These are phyloP conservation scores for Tetrahymena elliotti DNA, from an alignment of 73 alveolate species.

Conservation along the genomic window DNA sequence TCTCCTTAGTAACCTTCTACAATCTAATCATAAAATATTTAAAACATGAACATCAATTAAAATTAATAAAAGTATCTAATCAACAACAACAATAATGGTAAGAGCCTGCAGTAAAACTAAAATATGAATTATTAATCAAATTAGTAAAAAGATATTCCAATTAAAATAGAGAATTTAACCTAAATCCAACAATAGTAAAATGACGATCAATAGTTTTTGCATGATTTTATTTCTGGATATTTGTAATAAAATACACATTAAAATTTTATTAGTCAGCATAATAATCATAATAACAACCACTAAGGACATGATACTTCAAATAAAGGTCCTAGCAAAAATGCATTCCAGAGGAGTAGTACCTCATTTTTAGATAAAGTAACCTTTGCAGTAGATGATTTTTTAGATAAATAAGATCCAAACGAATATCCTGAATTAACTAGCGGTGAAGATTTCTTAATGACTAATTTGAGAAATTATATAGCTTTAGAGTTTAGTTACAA, in stretches of 20 bases:
- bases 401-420: background rate
- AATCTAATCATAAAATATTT: background rate
- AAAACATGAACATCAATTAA: background rate
- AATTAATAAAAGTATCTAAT: background rate
- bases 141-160: background rate
- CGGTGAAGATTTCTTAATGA: background rate
- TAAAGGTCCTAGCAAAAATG: background rate
- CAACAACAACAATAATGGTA: background rate
- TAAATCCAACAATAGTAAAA: background rate
- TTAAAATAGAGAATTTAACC: background rate
- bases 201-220: background rate
- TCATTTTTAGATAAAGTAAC: background rate
- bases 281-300: background rate
- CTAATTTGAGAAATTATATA: background rate
- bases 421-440: background rate
- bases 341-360: background rate
- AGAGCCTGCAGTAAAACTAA: background rate
- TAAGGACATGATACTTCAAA: background rate
- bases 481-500: background rate
- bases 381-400: background rate
- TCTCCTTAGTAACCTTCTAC: background rate
- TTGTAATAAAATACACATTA: background rate
- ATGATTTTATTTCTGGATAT: background rate
- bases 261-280: background rate
- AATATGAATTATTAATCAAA: background rate